Conservation (phyloP, 192 early-diverging fungal genomes). For the Coemansia sp. region DNA sequence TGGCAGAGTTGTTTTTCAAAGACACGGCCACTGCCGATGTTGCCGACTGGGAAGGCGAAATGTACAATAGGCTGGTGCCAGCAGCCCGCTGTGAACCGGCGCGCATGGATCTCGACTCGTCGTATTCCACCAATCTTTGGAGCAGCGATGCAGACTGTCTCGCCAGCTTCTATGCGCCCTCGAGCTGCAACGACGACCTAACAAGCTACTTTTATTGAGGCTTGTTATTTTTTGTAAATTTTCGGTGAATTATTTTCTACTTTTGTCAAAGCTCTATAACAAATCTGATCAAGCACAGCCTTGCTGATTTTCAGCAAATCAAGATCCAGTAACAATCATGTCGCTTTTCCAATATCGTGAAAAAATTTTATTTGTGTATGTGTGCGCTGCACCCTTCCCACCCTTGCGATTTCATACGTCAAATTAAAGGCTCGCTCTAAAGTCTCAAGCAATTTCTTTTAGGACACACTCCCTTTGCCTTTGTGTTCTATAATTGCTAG, state of each 20-base stretch:
- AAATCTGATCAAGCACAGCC: too few species aligned
- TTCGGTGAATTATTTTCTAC: background rate
- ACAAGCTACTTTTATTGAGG: slow-evolving; percentile 33
- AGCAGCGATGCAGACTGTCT: slow-evolving; percentile 14
- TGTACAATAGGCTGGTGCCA: slow-evolving; percentile 25
- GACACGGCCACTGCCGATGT: slow-evolving; percentile 26
- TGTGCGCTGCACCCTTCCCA: background rate
- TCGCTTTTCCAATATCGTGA: background rate
- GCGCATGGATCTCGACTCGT: slow-evolving; percentile 27
- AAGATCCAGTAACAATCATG: background rate
- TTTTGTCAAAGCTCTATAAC: too few species aligned
- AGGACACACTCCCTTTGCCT: background rate
- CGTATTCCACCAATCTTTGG: slow-evolving; percentile 18
- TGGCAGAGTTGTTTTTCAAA: slow-evolving; percentile 24
- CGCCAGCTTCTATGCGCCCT: slow-evolving; percentile 27
- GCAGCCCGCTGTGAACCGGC: slow-evolving; percentile 16
- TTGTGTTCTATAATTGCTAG: background rate
- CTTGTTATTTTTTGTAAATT: slow-evolving; percentile 1
- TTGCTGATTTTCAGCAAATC: background rate
- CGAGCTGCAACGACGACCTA: slow-evolving; percentile 26
- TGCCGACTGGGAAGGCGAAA: slow-evolving; percentile 41
- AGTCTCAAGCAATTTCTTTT: background rate
- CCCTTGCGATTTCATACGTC: background rate
- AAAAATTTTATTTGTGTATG: slow-evolving; percentile 11
- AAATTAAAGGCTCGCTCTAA: background rate